These are phyloP conservation scores for Aegilops umbellulata DNA, from an alignment of 176 grass and related monocot species.

Conservation along the genomic window DNA sequence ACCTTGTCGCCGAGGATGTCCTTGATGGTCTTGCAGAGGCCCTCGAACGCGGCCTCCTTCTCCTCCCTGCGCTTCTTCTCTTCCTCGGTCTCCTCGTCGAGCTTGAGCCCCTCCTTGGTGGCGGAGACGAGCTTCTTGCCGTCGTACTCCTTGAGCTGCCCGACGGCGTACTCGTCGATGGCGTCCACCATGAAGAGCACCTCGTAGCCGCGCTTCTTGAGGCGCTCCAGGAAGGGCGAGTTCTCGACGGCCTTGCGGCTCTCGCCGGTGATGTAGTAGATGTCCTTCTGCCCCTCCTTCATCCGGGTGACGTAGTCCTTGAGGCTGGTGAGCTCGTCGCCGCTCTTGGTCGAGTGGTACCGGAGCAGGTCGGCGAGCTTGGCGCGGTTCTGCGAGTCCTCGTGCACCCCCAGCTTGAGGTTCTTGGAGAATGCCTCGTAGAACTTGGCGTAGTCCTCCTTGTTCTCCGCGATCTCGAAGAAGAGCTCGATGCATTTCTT, in stretches of 20 bases:
- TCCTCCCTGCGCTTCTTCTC: constrained; percentile 42
- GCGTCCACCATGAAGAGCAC: constrained; percentile 80
- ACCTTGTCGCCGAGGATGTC: constrained; percentile 44
- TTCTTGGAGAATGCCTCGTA: constrained; percentile 73
- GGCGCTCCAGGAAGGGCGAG: constrained; percentile 55
- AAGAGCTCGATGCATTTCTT: constrained; percentile 73
- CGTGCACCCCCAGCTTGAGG: constrained; percentile 56
- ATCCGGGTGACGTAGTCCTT: constrained; percentile 64
- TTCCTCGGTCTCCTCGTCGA: constrained; percentile 45
- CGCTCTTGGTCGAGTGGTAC: constrained; percentile 49
- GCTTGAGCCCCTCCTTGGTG: constrained; percentile 53
- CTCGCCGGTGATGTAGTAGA: constrained; percentile 73
- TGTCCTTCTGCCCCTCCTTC: constrained; percentile 55
- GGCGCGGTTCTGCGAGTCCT: constrained; percentile 56
- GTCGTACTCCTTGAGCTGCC: constrained; percentile 72
- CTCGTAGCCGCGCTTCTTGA: constrained; percentile 66
- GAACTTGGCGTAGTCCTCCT: constrained; percentile 59
- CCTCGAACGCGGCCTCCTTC: constrained; percentile 38
- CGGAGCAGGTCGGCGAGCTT: constrained; percentile 58
- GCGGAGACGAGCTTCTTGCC: constrained; percentile 59
- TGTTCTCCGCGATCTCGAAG: constrained; percentile 58
- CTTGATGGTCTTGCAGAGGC: constrained; percentile 53
- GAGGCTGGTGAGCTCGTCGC: constrained; percentile 56
- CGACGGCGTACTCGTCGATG: constrained; percentile 62
- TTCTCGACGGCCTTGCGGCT: constrained; percentile 62